Evolutionary conservation across 1,284 basidiomycete genomes (phyloP).

Genomic region (Blastosporella zonata): DNA sequence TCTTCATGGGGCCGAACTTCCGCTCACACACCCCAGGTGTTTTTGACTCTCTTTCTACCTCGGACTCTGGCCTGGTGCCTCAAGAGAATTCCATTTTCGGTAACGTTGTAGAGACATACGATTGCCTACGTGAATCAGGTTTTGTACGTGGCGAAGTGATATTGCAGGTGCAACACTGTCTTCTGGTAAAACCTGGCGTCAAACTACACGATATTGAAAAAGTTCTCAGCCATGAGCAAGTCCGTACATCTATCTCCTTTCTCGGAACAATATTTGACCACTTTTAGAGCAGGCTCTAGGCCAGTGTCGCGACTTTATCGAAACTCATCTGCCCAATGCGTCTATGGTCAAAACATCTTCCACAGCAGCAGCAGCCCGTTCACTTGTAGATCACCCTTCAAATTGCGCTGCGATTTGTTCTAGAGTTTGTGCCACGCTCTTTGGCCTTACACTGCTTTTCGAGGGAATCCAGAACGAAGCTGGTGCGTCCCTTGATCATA

Average conservation of each 20-base stretch:
- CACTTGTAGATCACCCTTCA: conserved; percentile 40
- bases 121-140: conserved; percentile 49
- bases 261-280: conserved; percentile 7
- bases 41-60: conserved; percentile 43
- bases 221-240: conserved; percentile 77
- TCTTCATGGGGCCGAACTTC: conserved; percentile 17
- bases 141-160: conserved; percentile 59
- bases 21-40: conserved; percentile 43
- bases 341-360: conserved; percentile 54
- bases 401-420: conserved; percentile 73
- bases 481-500: conserved; percentile 37
- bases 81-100: conserved; percentile 78
- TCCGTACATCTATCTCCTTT: conserved; percentile 26
- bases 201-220: conserved; percentile 47
- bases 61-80: conserved; percentile 56
- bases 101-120: conserved; percentile 71
- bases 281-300: conserved; percentile 57
- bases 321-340: conserved; percentile 49
- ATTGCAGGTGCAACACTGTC: conserved; percentile 64
- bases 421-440: conserved; percentile 53
- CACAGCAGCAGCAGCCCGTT: conserved; percentile 65
- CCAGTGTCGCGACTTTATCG: conserved; percentile 66
- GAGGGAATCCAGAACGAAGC: conserved; percentile 62
- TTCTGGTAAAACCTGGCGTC: conserved; percentile 57
- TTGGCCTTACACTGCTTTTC: conserved; percentile 54